Conservation (phyloP, 2,329 filamentous ascomycete genomes). For the Penicillium fuscoglaucum region DNA sequence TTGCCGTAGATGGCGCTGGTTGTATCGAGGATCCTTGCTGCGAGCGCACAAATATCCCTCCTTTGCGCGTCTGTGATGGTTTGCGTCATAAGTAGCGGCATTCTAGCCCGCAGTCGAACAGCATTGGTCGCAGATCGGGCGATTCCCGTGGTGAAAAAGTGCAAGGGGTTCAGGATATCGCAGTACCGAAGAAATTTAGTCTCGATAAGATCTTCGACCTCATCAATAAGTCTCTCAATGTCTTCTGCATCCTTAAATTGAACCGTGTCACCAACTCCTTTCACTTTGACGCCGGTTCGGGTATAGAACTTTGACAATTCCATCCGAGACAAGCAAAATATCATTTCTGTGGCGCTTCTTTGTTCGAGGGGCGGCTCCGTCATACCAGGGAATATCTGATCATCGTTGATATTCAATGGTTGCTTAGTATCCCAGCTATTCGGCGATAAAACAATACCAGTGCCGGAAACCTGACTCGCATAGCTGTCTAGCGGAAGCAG, state of each 20-base stretch:
- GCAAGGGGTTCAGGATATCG: slow-evolving; percentile 39
- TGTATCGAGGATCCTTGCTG: slow-evolving; percentile 27
- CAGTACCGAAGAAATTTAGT: slow-evolving; percentile 36
- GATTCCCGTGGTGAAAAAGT: slow-evolving; percentile 47
- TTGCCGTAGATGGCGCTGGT: slow-evolving; percentile 40
- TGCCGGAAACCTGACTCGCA: slow-evolving; percentile 33
- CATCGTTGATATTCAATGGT: slow-evolving; percentile 45
- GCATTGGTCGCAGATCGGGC: slow-evolving; percentile 44
- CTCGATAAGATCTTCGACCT: slow-evolving; percentile 37
- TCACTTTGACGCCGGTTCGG: slow-evolving; percentile 14
- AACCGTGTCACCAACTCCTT: slow-evolving; percentile 1
- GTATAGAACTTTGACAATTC: slow-evolving; percentile 30
- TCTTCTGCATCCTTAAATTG: slow-evolving; percentile 13
- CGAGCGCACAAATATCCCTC: slow-evolving; percentile 10
- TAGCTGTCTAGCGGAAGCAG: slow-evolving; percentile 25
- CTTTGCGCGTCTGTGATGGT: slow-evolving; percentile 5
- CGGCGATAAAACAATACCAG: slow-evolving; percentile 12
- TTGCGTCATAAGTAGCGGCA: slow-evolving; percentile 30
- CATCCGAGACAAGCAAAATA: slow-evolving; percentile 30
- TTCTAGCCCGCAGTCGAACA: slow-evolving; percentile 47
- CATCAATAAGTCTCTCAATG: slow-evolving; percentile 24
- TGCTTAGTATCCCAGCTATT: slow-evolving; percentile 22
- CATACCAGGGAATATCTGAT: slow-evolving; percentile 43
- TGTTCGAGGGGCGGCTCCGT: slow-evolving; percentile 41
- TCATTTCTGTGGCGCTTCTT: slow-evolving; percentile 47